A percentile compares a stretch with the other conserved stretches of the same genome.
Conservation (phyloP, 2,329 filamentous ascomycete genomes). For the Sclerotinia trifoliorum region DNA sequence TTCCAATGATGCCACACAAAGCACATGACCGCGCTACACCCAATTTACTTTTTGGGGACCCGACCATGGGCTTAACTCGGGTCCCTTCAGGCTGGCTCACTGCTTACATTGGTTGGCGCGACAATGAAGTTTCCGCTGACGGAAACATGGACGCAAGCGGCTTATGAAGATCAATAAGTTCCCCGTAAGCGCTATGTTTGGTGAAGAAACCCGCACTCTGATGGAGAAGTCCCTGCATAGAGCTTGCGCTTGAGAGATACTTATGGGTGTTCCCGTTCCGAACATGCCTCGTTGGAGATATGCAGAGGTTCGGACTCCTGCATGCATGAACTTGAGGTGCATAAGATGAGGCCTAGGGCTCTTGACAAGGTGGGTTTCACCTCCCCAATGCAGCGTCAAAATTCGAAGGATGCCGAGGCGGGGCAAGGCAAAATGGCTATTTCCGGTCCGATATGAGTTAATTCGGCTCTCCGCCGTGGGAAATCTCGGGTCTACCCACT, state of each 20-base stretch:
- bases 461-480: neutral
- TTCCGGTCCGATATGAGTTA: neutral
- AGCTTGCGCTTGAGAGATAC: neutral
- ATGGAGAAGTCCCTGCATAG: slow-evolving; percentile 3
- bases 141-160: neutral
- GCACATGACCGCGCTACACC: neutral
- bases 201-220: neutral
- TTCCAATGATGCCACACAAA: neutral
- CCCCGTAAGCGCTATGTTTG: neutral
- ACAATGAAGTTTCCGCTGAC: slow-evolving; percentile 4
- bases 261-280: slow-evolving; percentile 3
- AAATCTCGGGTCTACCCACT: neutral
- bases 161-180: neutral
- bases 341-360: neutral
- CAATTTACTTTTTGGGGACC: neutral
- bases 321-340: slow-evolving; percentile 6
- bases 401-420: neutral
- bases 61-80: neutral
- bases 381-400: slow-evolving; percentile 4
- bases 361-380: neutral
- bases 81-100: slow-evolving; percentile 9
- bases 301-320: neutral
- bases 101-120: slow-evolving; percentile 14
- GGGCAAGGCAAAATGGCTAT: neutral
- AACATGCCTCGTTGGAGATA: neutral